Percentiles rank a stretch among this genome's conserved stretches.
phyloP scores from a whole-genome alignment of 1,139 yeast genomes.

The Candida glucosophila region DNA sequence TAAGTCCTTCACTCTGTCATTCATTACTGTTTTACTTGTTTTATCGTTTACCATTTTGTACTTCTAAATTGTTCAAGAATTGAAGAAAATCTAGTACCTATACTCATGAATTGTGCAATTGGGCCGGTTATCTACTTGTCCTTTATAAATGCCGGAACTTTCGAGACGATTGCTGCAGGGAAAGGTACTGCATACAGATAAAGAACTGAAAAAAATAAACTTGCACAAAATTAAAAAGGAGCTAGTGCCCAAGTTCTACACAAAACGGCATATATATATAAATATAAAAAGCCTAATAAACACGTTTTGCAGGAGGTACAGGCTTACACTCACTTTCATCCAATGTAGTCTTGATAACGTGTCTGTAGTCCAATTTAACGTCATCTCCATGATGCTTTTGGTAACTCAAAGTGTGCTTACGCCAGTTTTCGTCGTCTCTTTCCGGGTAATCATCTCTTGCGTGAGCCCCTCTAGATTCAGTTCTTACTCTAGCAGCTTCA shows the following conservation, averaged over 20 bases:
- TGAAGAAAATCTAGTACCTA: no score
- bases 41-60: no score
- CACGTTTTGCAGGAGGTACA: conserved; percentile 96
- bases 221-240: no score
- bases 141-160: no score
- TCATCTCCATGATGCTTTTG: conserved; percentile 65
- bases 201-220: neutral
- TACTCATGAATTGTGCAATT: no score
- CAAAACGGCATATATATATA: no score
- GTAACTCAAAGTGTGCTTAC: conserved; percentile 96
- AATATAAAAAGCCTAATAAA: conserved; percentile 45
- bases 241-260: no score
- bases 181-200: neutral
- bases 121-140: no score
- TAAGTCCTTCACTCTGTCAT: conserved; percentile 18
- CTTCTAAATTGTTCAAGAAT: no score
- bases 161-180: no score
- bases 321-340: conserved; percentile 91
- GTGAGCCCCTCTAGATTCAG: conserved; percentile 98
- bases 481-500: conserved; percentile 86
- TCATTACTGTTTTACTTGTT: conserved; percentile 14
- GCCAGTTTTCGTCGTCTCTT: conserved; percentile 95
- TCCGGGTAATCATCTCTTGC: conserved; percentile 97
- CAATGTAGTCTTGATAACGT: conserved; percentile 72
- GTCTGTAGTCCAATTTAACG: conserved; percentile 77